These are phyloP conservation scores for Dactylellina leptospora DNA, from an alignment of 2,329 filamentous ascomycete species.

Conservation along the genomic window DNA sequence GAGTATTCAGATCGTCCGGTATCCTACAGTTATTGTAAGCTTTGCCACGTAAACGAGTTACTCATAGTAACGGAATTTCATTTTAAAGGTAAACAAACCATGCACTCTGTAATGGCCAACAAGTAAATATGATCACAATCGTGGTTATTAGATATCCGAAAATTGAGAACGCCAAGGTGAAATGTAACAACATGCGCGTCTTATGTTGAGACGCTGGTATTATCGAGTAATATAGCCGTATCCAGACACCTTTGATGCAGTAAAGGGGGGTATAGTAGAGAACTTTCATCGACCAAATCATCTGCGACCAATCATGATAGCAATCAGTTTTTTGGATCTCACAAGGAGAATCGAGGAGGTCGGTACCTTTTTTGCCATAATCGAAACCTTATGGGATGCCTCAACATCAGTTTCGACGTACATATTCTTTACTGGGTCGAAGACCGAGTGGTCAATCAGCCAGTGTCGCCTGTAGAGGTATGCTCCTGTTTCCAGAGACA, in stretches of 20 bases:
- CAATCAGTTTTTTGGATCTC: background rate
- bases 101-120: background rate
- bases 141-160: slow-evolving; percentile 4
- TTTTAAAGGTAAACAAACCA: no score
- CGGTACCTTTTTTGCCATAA: background rate
- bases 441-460: background rate
- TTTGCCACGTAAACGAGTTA: no score
- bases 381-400: background rate
- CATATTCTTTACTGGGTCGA: background rate
- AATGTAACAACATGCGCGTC: slow-evolving; percentile 6
- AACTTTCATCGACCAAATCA: slow-evolving; percentile 22
- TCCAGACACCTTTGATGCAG: slow-evolving; percentile 12
- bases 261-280: slow-evolving; percentile 25
- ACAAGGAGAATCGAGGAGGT: background rate
- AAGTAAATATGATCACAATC: background rate
- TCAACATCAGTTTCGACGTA: background rate
- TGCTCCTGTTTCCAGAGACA: slow-evolving; percentile 4
- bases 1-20: background rate
- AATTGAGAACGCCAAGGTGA: slow-evolving; percentile 9
- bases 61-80: background rate
- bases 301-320: background rate
- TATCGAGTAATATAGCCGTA: slow-evolving; percentile 12
- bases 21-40: no score
- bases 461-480: slow-evolving; percentile 1
- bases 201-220: background rate